Percentiles rank a stretch among this genome's conserved stretches.
phyloP scores from a whole-genome alignment of 805 yeast genomes.

The Trichomonascus vanleenenianus region DNA sequence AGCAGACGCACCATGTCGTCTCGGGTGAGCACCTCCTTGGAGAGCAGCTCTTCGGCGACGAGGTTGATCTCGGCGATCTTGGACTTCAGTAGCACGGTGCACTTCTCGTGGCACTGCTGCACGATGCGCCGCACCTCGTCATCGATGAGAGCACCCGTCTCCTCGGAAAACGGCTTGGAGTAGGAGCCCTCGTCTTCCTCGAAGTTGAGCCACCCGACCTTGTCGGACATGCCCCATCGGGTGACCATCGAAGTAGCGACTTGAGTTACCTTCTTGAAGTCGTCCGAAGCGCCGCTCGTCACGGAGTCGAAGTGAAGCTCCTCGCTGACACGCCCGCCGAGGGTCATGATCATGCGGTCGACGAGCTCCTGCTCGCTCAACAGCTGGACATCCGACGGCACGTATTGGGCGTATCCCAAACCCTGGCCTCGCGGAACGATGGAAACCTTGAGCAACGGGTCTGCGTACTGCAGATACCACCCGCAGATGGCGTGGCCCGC shows the following conservation, averaged over 20 bases:
- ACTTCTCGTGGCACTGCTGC: constrained; percentile 62
- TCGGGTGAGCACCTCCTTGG: constrained; percentile 85
- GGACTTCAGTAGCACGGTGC: constrained; percentile 59
- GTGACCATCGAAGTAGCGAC: constrained; percentile 94
- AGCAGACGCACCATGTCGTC: constrained; percentile 85
- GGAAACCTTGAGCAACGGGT: constrained; percentile 90
- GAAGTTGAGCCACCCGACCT: constrained; percentile 75
- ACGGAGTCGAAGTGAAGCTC: constrained; percentile 88
- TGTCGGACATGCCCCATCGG: constrained; percentile 81
- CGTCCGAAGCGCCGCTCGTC: constrained; percentile 94
- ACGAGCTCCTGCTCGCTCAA: constrained; percentile 67
- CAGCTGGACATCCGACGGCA: constrained; percentile 87
- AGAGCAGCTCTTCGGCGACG: constrained; percentile 80
- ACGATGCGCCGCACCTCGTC: constrained; percentile 74
- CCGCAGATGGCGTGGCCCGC: constrained; percentile 99
- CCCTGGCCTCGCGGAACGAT: constrained; percentile 97
- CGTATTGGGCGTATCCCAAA: constrained; percentile 93
- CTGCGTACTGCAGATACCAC: constrained; percentile 87
- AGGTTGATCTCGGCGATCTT: constrained; percentile 69
- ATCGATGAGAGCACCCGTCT: constrained; percentile 75
- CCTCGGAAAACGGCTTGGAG: constrained; percentile 85
- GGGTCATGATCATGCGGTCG: constrained; percentile 92
- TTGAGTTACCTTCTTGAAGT: constrained; percentile 88
- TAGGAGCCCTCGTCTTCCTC: constrained; percentile 61
- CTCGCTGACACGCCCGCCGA: constrained; percentile 96